Base-by-base conservation (phyloP, 139 green algal species). In the Chlamydomonas schloesseri region DNA sequence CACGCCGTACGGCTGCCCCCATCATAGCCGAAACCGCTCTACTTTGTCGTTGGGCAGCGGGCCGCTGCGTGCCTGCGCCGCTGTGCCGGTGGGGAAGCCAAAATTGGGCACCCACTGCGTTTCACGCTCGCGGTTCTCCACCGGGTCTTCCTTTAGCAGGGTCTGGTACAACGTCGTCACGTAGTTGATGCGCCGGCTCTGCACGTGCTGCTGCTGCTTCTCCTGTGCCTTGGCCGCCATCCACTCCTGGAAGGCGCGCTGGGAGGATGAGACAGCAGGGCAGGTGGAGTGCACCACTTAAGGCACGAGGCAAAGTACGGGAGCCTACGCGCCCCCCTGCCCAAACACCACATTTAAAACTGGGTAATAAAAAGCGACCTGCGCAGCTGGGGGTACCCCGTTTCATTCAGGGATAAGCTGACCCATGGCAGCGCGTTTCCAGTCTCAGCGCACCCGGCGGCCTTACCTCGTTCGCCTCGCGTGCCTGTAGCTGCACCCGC, bases 231-330 rank as follows among this genome's bases (percentile, higher is more conserved):
- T 87, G 69, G 81, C 26, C 14, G 53, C 81, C 31, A 87, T 21
- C 81, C 81, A 87, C 70, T 80, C 53, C 23, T 87, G 81, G 55
- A 87, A 87, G 2, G 69, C 81, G 5, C 53, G 69, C 81, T 87
- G 69, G 15, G 28, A 31, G 13, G 36, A 21, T 36, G 67, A n/a
- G n/a, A n/a, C n/a, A n/a, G n/a, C n/a, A n/a, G n/a, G n/a, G n/a
- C n/a, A n/a, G n/a, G n/a, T n/a, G n/a, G n/a, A n/a, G n/a, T n/a
- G n/a, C n/a, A n/a, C n/a, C n/a, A n/a, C n/a, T n/a, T n/a, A n/a
- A n/a, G n/a, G n/a, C n/a, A n/a, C n/a, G n/a, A n/a, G n/a, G n/a
- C n/a, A n/a, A n/a, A n/a, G n/a, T n/a, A n/a, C n/a, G n/a, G n/a
- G n/a, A n/a, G n/a, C n/a, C n/a, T n/a, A n/a, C n/a, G n/a, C n/a